A percentile compares a stretch with the other conserved stretches of the same genome.
Conservation (phyloP, 2,329 filamentous ascomycete species). For the Hawksworthiomyces lignivorus region DNA sequence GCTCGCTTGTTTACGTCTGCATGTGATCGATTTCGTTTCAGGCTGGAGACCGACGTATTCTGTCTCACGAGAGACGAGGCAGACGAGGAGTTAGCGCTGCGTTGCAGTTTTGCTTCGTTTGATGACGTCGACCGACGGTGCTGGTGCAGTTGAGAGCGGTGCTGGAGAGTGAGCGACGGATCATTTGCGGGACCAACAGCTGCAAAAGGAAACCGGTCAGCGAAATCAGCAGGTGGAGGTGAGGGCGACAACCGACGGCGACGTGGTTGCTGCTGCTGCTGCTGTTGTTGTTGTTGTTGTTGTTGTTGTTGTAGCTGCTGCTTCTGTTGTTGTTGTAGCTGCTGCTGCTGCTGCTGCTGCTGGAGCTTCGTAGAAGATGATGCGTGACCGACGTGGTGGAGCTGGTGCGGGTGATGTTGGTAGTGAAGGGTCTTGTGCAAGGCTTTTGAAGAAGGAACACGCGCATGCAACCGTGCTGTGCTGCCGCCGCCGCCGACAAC, state of each 20-base stretch:
- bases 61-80: conserved; percentile 43
- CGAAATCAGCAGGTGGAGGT: conserved; percentile 24
- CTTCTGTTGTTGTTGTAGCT: conserved; percentile 7
- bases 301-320: conserved; percentile 15
- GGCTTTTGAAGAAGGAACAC: conserved; percentile 44
- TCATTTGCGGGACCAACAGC: conserved; percentile 6
- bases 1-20: conserved; percentile 43
- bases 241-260: conserved; percentile 38
- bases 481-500: conserved; percentile 31
- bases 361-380: conserved; percentile 19
- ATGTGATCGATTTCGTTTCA: conserved; percentile 55
- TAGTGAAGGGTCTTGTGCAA: conserved; percentile 31
- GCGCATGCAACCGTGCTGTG: conserved; percentile 39
- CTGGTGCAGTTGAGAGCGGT: conserved; percentile 30
- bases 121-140: conserved; percentile 41
- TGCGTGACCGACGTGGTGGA: conserved; percentile 1
- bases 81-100: conserved; percentile 36
- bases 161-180: conserved; percentile 10
- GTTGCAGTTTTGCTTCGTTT: conserved; percentile 38
- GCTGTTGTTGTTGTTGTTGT: conserved; percentile 1
- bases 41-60: conserved; percentile 45
- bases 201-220: conserved; percentile 14
- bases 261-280: no score
- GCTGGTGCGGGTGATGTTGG: conserved; percentile 1
- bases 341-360: conserved; percentile 9